Evolutionary conservation across 441 rosid species (phyloP).

Genomic region (Pelargonium exstipulatum): DNA sequence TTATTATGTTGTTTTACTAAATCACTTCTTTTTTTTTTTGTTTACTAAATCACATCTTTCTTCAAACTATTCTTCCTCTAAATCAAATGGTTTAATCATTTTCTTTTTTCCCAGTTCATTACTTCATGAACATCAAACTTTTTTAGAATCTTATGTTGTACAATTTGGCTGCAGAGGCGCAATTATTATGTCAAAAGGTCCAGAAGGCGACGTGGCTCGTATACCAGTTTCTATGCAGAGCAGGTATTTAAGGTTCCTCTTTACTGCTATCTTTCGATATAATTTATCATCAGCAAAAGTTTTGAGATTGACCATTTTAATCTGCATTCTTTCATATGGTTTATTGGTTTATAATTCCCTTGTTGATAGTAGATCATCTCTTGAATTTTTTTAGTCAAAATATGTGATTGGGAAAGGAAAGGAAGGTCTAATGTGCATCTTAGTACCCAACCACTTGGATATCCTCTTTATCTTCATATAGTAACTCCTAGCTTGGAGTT

Average conservation of each 20-base stretch:
- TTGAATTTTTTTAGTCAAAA: no score
- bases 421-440: no score
- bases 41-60: neutral
- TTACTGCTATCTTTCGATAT: no score
- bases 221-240: slow-evolving; percentile 48
- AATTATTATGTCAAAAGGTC: slow-evolving; percentile 37
- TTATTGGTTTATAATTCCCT: no score
- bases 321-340: neutral
- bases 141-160: slow-evolving; percentile 5
- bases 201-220: slow-evolving; percentile 26
- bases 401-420: no score
- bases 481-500: no score
- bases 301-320: neutral
- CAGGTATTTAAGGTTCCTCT: slow-evolving; percentile 52
- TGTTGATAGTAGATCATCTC: no score
- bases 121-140: neutral
- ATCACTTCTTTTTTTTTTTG: neutral
- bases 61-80: neutral
- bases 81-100: neutral
- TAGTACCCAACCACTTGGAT: no score
- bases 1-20: neutral
- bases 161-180: slow-evolving; percentile 35
- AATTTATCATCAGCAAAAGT: no score
- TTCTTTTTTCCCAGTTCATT: neutral
- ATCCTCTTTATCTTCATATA: no score